Conservation (phyloP, 805 yeast species). For the Candida ponderosae region DNA sequence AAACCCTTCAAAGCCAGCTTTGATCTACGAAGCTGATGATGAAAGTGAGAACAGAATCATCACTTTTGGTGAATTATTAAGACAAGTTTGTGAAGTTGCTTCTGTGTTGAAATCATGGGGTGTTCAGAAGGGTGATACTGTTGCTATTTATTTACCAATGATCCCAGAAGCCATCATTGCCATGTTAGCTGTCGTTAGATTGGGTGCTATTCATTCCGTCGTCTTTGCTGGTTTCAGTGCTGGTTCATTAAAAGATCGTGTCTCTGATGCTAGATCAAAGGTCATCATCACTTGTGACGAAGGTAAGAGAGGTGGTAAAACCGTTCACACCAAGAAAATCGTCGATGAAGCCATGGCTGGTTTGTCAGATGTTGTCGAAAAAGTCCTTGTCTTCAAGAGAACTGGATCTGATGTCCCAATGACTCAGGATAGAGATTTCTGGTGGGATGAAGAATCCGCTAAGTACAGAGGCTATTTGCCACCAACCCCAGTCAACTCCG, state of each 20-base stretch:
- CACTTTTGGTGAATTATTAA: conserved; percentile 65
- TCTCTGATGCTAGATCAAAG: conserved; percentile 63
- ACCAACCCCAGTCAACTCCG: conserved; percentile 70
- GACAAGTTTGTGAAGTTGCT: conserved; percentile 63
- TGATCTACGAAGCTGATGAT: conserved; percentile 78
- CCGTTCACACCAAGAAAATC: conserved; percentile 71
- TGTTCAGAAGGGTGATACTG: conserved; percentile 74
- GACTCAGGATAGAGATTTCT: conserved; percentile 54
- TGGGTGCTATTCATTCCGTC: conserved; percentile 82
- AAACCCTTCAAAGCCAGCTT: conserved; percentile 66
- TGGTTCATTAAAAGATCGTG: conserved; percentile 63
- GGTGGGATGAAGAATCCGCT: conserved; percentile 67
- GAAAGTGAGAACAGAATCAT: conserved; percentile 53
- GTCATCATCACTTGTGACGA: conserved; percentile 77
- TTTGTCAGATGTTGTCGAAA: conserved; percentile 52
- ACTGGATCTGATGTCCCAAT: conserved; percentile 53
- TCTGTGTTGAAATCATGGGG: conserved; percentile 62
- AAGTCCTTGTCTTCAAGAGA: conserved; percentile 67
- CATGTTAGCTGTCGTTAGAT: conserved; percentile 67
- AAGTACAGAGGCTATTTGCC: conserved; percentile 55
- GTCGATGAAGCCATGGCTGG: conserved; percentile 70
- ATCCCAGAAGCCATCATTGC: conserved; percentile 73
- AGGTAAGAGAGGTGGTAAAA: conserved; percentile 76
- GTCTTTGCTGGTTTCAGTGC: conserved; percentile 82
- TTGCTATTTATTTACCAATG: conserved; percentile 84